A percentile compares a stretch with the other conserved stretches of the same genome.
phyloP scores from a whole-genome alignment of 2,329 filamentous ascomycete genomes.

The Gnomoniopsis sp. region DNA sequence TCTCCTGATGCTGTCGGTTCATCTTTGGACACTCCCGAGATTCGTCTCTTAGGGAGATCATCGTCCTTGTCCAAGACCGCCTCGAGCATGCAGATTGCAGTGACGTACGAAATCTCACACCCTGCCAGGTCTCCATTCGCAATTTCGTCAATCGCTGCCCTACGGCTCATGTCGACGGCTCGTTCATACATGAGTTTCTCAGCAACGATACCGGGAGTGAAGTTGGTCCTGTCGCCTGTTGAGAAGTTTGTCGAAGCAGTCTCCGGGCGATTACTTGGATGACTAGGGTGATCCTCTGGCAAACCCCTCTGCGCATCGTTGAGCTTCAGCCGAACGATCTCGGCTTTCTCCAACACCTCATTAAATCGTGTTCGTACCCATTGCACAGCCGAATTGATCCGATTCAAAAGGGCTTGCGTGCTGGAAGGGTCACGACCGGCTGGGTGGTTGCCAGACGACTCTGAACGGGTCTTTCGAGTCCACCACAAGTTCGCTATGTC shows the following conservation, averaged over 20 bases:
- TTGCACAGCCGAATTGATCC: constrained; percentile 91
- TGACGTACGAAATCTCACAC: constrained; percentile 90
- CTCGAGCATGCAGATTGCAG: constrained; percentile 91
- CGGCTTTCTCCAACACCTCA: constrained; percentile 93
- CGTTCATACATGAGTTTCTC: constrained; percentile 98
- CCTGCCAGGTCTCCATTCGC: constrained; percentile 83
- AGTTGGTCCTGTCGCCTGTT: constrained; percentile 72
- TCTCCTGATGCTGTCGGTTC: constrained; percentile 41
- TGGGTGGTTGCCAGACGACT: constrained; percentile 37
- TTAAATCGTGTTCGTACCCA: constrained; percentile 96
- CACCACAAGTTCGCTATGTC: constrained; percentile 94
- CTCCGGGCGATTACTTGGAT: constrained; percentile 74
- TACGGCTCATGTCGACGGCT: constrained; percentile 92
- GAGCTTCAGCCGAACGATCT: constrained; percentile 85
- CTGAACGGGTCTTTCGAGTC: constrained; percentile 68
- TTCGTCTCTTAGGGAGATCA: constrained; percentile 39
- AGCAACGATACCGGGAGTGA: constrained; percentile 86
- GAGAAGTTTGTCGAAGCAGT: constrained; percentile 56
- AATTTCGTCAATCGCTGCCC: constrained; percentile 92
- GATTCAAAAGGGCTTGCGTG: constrained; percentile 53
- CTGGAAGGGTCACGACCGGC: constrained; percentile 38
- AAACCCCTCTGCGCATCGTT: constrained; percentile 81
- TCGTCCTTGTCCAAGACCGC: constrained; percentile 86
- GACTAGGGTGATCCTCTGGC: constrained; percentile 79
- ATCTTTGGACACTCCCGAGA: constrained; percentile 37